Base-by-base conservation (phyloP, 257 asterid species). In the Capsicum rhomboideum region DNA sequence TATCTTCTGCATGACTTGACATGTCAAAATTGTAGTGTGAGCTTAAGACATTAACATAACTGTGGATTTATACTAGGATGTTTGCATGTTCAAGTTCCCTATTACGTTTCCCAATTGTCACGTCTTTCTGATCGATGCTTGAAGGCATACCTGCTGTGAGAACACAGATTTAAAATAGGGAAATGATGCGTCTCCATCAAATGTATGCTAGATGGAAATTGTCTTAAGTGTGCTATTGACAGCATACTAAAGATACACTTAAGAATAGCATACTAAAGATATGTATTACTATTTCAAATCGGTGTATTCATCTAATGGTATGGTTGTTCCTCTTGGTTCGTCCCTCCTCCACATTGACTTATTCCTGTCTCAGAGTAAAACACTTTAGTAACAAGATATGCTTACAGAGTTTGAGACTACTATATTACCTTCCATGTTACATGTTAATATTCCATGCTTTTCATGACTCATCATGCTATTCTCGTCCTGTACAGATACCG, bases 401-500 rank as follows among this genome's bases (percentile, higher is more conserved):
- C 61, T 50, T 13, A 49, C 61, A 49, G 81, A 49, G 26, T 75
- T 42, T 0, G 58, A 74, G 80, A 21, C 21, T 74, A n/a, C n/a
- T n/a, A n/a, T n/a, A n/a, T n/a, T n/a, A n/a, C n/a, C n/a, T n/a
- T n/a, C n/a, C 12, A 21, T 12, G 79, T n/a, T 71, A 42, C 12
- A n/a, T n/a, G n/a, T n/a, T n/a, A n/a, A n/a, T n/a, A n/a, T 23
- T 74, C 12, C 80, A 31, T 67, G 75, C 3, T 67, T 67, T 3
- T 13, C 75, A 74, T 23, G 61, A 68, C 26, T 68, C 7, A 4
- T 68, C 16, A 68, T 68, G 77, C 17, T 66, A 1, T 67, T 67
- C 75, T 67, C 14, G n/a, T 68, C 23, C 50, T 1, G 18, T 52
- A 34, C 34, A 93, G 98, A 93, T 92, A 84, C 97, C 99, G 29